Evolutionary conservation across 2,329 filamentous ascomycete species (phyloP), one percentile per base, ranked within the genome.

Genomic region (Botryotinia narcissicola): DNA sequence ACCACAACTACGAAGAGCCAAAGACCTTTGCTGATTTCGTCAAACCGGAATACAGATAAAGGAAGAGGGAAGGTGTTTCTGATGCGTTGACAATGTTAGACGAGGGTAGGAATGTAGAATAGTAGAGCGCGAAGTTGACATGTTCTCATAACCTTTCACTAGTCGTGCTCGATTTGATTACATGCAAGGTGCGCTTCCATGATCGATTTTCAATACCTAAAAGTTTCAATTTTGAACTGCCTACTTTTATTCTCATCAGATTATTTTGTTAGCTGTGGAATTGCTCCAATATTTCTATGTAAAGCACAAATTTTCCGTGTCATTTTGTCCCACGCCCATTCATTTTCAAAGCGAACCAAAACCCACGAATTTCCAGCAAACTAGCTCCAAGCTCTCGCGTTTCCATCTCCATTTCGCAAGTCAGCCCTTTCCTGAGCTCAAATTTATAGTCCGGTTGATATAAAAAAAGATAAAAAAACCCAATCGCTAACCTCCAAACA

Each of bases 21-120:
- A 97, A 98, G 92, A 97, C 93, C 80, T 95, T 98, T 83, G 94
- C 94, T 84, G 93, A 99, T 88, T 98, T 89, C 85, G 91, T 99
- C 86, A 94, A 93, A 89, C 94, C 95, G 75, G 91, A 98, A 83
- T 99, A 98, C 89, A 90, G 91, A 87, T 97, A 95, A 75, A 71
- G 46, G 25, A 48, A 68, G 16, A 44, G 37, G 37, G 66, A 42
- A 42, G 18, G 48, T n/a, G 16, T 51, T n/a, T 32, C 10, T 37
- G 46, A 14, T 40, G 60, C 20, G n/a, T n/a, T 44, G 25, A 32
- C 25, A 18, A 37, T 37, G 44, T 29, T 60, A 46, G 57, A 54
- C 57, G 54, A 48, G 25, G 32, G 25, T 32, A 51, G 70, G 59
- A 37, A 54, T 51, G 70, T 71, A 69, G 66, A 69, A 59, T 57